Evolutionary conservation across 2,329 filamentous ascomycete species (phyloP).

Genomic region (Sphaerulina vaccinii): DNA sequence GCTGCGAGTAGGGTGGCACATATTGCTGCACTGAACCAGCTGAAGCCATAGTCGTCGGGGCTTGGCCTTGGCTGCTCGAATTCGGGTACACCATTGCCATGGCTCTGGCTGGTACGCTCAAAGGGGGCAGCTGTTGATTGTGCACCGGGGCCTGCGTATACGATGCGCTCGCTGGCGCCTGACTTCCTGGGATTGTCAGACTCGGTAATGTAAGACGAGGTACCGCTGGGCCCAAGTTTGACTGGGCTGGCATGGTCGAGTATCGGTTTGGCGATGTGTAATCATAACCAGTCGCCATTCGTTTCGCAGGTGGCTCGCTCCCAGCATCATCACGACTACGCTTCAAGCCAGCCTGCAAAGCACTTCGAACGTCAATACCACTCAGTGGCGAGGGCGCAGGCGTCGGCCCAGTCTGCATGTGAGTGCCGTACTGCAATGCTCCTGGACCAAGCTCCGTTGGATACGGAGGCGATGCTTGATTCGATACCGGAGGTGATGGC

Average conservation of each 20-base stretch:
- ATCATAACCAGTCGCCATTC: conserved; percentile 34
- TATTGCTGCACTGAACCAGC: conserved; percentile 26
- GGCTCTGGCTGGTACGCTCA: conserved; percentile 58
- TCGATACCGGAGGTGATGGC: conserved; percentile 53
- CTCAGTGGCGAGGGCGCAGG: conserved; percentile 46
- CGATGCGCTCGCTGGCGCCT: conserved; percentile 26
- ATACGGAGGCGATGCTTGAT: conserved; percentile 53
- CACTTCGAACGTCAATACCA: conserved; percentile 36
- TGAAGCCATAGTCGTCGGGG: conserved; percentile 35
- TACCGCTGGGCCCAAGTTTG: conserved; percentile 25
- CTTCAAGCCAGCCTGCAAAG: conserved; percentile 47
- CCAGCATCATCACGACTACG: conserved; percentile 56
- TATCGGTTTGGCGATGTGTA: conserved; percentile 33
- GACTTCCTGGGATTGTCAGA: conserved; percentile 61
- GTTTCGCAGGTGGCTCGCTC: conserved; percentile 59
- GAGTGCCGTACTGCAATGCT: conserved; percentile 44
- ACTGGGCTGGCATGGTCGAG: conserved; percentile 38
- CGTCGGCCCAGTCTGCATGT: conserved; percentile 39
- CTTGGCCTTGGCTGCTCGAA: conserved; percentile 53
- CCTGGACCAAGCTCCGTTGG: conserved; percentile 32
- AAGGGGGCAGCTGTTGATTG: conserved; percentile 57
- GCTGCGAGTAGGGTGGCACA: conserved; percentile 28
- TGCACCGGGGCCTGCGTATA: conserved; percentile 20
- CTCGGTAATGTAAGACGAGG: conserved; percentile 68
- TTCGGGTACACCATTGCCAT: conserved; percentile 75